phyloP scores from a whole-genome alignment of 225 moss, liverwort and hornwort species.

The Straminergon stramineum region DNA sequence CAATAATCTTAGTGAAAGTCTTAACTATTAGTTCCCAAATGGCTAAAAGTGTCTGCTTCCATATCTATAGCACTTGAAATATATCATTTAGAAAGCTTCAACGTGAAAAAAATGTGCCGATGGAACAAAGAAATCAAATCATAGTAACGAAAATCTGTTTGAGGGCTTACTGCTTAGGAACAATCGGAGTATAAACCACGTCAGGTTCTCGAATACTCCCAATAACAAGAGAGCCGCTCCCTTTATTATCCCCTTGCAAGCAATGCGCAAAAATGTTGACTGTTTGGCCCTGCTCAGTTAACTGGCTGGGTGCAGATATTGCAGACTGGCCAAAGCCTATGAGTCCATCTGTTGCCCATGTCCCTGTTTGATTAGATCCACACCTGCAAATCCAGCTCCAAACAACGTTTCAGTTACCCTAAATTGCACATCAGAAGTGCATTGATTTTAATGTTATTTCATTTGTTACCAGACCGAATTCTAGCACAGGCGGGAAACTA shows the following conservation, averaged over 20 bases:
- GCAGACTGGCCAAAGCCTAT: slow-evolving; percentile 43
- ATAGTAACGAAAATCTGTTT: not conserved
- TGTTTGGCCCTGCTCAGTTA: slow-evolving; percentile 10
- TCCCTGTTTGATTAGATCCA: slow-evolving; percentile 43
- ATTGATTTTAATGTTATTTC: not conserved
- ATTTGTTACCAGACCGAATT: not conserved
- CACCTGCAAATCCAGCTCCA: slow-evolving; percentile 17
- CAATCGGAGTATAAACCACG: slow-evolving; percentile 31
- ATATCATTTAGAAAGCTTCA: not conserved
- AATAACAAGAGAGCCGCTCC: slow-evolving; percentile 51
- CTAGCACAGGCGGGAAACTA: not conserved
- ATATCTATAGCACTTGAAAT: not conserved
- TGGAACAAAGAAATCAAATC: not conserved
- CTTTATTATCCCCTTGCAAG: slow-evolving; percentile 41
- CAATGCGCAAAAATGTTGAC: slow-evolving; percentile 53
- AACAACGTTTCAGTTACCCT: not conserved
- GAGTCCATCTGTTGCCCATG: slow-evolving; percentile 41
- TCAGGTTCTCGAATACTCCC: slow-evolving; percentile 36
- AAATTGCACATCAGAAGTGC: not conserved
- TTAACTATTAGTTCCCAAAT: not conserved
- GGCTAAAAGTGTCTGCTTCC: not conserved
- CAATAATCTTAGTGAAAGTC: not conserved
- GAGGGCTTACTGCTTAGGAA: slow-evolving; percentile 33
- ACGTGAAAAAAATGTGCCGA: not conserved
- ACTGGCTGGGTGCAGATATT: slow-evolving; percentile 34